Conservation (phyloP, 768 basidiomycete genomes). For the Termitomyces titanicus region DNA sequence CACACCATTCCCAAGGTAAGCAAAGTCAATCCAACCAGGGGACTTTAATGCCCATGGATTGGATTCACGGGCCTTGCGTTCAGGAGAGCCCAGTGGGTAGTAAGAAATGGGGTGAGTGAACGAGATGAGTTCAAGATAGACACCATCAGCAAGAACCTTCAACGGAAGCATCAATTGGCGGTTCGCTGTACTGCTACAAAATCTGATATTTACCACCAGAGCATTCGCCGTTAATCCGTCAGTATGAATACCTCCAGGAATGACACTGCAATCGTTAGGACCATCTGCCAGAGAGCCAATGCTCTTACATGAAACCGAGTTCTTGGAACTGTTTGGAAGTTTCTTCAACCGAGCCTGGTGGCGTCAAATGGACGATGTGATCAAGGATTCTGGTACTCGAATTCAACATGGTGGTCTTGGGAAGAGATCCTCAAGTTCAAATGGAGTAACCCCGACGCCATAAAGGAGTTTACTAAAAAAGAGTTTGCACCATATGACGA, state of each 20-base stretch:
- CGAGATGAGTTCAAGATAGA: conserved; percentile 67
- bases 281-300: neutral
- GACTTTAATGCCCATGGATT: conserved; percentile 52
- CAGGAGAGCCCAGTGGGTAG: conserved; percentile 50
- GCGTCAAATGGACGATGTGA: conserved; percentile 71
- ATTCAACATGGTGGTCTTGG: neutral
- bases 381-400: conserved; percentile 42
- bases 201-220: conserved; percentile 45
- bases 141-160: conserved; percentile 52
- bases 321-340: conserved; percentile 48
- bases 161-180: neutral
- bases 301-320: conserved; percentile 64
- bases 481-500: conserved; percentile 6
- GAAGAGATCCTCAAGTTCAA: neutral
- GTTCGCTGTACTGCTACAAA: neutral
- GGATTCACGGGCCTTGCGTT: conserved; percentile 36
- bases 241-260: conserved; percentile 63
- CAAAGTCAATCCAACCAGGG: conserved; percentile 68
- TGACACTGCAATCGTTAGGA: conserved; percentile 42
- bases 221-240: conserved; percentile 62
- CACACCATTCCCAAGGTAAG: conserved; percentile 53
- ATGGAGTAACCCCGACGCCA: no score
- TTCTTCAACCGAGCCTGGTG: conserved; percentile 52
- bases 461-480: neutral
- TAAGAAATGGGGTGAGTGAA: conserved; percentile 54